Evolutionary conservation across 805 yeast species (phyloP), one percentile per base, ranked within the genome.

Genomic region (Zygoascus flipseniorum): DNA sequence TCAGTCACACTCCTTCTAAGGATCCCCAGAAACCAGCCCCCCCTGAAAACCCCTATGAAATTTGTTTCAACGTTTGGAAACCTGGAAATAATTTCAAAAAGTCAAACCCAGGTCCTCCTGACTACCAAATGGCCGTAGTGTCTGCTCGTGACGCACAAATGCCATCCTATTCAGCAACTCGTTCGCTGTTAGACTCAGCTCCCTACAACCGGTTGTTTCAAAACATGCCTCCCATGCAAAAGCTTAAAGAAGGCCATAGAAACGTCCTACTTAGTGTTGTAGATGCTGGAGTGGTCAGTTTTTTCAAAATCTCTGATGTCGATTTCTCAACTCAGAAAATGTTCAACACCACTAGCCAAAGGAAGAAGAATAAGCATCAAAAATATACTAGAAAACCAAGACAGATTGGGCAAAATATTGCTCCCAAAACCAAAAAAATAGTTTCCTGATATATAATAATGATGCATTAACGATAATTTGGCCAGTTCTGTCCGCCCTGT

Each of bases 21-120:
- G 10, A 52, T 31, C 16, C 20, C 18, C 20, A 18, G 10, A 4
- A 47, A 13, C 23, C 28, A 5, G 42, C 46, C 13, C 46, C 39
- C 48, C 57, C 58, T 0, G 51, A 53, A 11, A 52, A 51, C 8
- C 66, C 65, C 1, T 68, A 65, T 41, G 53, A 63, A 5, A 69
- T 85, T 2, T 71, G 78, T 0, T 89, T 74, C 60, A 75, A 85
- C 61, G 86, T 87, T 2, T 90, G 97, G 96, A 89, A 86, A 65
- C 97, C 98, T 0, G 42, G 42, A 13, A 54, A 62, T 4, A 68
- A 72, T 2, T 90, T 86, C 70, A 82, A 82, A 54, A 89, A 89
- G 60, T 81, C 80, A 35, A 61, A 64, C 20, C 95, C 95, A 0
- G 67, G 67, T 0, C 58, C 51, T n/a, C 95, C 97, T 1, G 90